Conservation (phyloP, 1,284 basidiomycete genomes). For the Rhodotorula sp. region DNA sequence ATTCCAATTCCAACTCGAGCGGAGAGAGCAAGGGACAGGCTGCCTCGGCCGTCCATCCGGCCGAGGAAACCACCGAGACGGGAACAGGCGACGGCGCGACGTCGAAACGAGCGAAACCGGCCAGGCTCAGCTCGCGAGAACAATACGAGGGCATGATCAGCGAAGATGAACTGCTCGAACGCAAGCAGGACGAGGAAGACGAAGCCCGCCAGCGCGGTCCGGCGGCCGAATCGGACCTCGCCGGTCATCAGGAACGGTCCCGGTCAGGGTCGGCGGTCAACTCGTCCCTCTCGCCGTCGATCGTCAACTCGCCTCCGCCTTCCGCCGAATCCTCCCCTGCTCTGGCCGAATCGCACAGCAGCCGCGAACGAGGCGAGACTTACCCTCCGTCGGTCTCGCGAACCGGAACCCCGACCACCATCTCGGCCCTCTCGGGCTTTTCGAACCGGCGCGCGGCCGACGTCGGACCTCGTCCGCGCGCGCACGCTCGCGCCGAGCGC, state of each 20-base stretch:
- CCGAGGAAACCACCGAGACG: neutral
- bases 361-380: neutral
- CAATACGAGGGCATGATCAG: constrained; percentile 11
- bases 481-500: constrained; percentile 7
- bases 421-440: neutral
- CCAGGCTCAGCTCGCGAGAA: neutral
- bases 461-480: neutral
- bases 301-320: neutral
- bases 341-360: too few species aligned
- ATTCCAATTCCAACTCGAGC: neutral
- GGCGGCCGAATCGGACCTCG: too few species aligned
- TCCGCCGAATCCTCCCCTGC: neutral
- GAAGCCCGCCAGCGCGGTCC: neutral
- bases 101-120: too few species aligned
- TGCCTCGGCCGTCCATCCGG: neutral
- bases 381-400: neutral
- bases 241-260: too few species aligned
- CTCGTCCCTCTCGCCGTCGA: neutral
- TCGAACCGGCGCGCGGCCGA: neutral
- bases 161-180: neutral
- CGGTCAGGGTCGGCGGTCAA: neutral
- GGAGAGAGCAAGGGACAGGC: neutral
- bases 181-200: neutral
- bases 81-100: too few species aligned
- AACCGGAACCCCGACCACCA: neutral